phyloP scores from a whole-genome alignment of 495 filamentous ascomycete genomes.

The Rusavskia elegans region DNA sequence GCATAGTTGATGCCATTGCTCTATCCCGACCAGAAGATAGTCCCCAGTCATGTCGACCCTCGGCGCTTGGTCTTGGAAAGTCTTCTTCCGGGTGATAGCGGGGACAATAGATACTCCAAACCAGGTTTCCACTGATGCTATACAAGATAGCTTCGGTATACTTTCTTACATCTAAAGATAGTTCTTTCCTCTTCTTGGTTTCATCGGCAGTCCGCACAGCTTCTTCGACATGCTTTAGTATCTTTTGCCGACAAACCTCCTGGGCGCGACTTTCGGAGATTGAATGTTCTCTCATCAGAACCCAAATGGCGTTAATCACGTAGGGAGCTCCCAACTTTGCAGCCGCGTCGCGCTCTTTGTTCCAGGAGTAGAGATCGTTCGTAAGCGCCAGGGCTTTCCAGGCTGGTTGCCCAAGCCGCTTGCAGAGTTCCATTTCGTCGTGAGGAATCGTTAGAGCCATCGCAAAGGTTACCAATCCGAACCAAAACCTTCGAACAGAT shows the following conservation, averaged over 20 bases:
- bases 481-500: slow-evolving; percentile 18
- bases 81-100: slow-evolving; percentile 16
- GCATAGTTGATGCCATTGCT: no score
- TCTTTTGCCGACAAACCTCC: slow-evolving; percentile 7
- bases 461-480: slow-evolving; percentile 13
- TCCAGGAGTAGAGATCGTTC: slow-evolving; percentile 20
- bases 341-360: slow-evolving; percentile 16
- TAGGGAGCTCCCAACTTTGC: slow-evolving; percentile 5
- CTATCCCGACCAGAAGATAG: no score
- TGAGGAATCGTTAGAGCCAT: slow-evolving; percentile 15
- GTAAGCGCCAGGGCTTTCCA: slow-evolving; percentile 15
- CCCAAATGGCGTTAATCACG: slow-evolving; percentile 23
- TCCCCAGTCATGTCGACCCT: no score
- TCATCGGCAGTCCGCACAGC: neutral
- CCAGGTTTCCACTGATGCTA: slow-evolving; percentile 15
- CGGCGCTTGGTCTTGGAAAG: no score
- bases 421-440: slow-evolving; percentile 8
- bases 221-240: neutral
- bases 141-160: slow-evolving; percentile 17
- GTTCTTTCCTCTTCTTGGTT: neutral
- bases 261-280: slow-evolving; percentile 14
- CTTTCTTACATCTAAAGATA: neutral
- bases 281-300: slow-evolving; percentile 18
- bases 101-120: slow-evolving; percentile 19
- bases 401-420: slow-evolving; percentile 13